A percentile compares a stretch with the other conserved stretches of the same genome.
Conservation (phyloP, 108 stramenopile genomes). For the Cyclostephanos tholiformis region DNA sequence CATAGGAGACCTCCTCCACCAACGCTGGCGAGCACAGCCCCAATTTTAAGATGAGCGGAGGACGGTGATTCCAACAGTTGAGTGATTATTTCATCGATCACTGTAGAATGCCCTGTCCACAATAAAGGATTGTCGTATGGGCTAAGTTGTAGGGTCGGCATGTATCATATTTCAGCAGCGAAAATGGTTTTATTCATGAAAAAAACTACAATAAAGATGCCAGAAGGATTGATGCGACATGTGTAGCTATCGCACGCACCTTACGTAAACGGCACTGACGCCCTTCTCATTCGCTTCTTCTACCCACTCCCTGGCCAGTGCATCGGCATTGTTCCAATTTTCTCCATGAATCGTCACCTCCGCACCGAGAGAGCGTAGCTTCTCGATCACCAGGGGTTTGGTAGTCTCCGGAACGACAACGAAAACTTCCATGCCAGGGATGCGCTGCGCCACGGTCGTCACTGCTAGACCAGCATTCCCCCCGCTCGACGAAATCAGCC, state of each 20-base stretch:
- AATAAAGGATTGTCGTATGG: slow-evolving; percentile 88
- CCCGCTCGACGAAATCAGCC: slow-evolving; percentile 66
- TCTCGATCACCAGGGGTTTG: slow-evolving; percentile 77
- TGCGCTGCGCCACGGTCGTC: slow-evolving; percentile 64
- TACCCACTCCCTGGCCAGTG: slow-evolving; percentile 61
- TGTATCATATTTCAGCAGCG: no score
- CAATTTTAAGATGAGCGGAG: slow-evolving; percentile 37
- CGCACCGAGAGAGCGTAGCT: slow-evolving; percentile 79
- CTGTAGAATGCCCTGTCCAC: slow-evolving; percentile 90
- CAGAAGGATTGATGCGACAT: no score
- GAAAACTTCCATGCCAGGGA: slow-evolving; percentile 61
- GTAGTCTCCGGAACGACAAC: slow-evolving; percentile 90
- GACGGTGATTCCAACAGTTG: slow-evolving; percentile 44
- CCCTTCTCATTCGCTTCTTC: slow-evolving; percentile 33
- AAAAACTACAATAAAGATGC: no score
- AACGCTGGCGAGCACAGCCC: slow-evolving; percentile 80
- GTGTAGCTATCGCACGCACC: not conserved
- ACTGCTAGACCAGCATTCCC: slow-evolving; percentile 86
- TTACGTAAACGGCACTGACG: slow-evolving; percentile 35
- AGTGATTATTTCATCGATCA: slow-evolving; percentile 82
- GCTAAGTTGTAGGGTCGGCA: slow-evolving; percentile 26
- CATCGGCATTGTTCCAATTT: slow-evolving; percentile 92
- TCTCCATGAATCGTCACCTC: slow-evolving; percentile 79
- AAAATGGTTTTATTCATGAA: no score
- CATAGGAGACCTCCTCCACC: slow-evolving; percentile 91